A percentile compares a stretch with the other conserved stretches of the same genome.
Evolutionary conservation across 2,329 filamentous ascomycete genomes (phyloP).

Genomic region (Chalaropsis ovoidea): DNA sequence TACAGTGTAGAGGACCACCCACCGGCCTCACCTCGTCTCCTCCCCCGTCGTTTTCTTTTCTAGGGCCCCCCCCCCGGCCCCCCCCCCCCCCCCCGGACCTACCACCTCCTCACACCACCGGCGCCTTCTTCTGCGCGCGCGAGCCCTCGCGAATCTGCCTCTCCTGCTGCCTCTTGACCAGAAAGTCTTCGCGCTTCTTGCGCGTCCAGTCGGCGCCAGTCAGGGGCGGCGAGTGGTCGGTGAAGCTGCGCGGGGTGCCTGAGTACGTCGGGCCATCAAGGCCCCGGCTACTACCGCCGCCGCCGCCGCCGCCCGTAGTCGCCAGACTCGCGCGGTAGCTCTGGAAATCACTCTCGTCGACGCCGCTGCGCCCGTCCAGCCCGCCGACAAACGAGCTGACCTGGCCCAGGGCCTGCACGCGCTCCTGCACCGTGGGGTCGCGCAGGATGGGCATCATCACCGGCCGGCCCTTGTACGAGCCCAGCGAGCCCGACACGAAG

Average conservation of each 20-base stretch:
- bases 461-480: slow-evolving; percentile 46
- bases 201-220: slow-evolving; percentile 32
- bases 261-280: background rate
- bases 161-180: slow-evolving; percentile 23
- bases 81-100: no score
- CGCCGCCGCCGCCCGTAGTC: background rate
- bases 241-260: slow-evolving; percentile 19
- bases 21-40: no score
- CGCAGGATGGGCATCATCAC: slow-evolving; percentile 45
- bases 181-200: slow-evolving; percentile 28
- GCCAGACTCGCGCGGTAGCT: slow-evolving; percentile 37
- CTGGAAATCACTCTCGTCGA: slow-evolving; percentile 39
- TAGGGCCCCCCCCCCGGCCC: no score
- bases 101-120: background rate
- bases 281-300: background rate
- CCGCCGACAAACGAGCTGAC: slow-evolving; percentile 45
- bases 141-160: slow-evolving; percentile 15
- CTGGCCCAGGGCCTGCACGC: slow-evolving; percentile 41
- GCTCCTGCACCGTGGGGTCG: slow-evolving; percentile 40
- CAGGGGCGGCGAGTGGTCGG: background rate
- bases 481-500: slow-evolving; percentile 37
- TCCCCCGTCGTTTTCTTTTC: no score
- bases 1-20: no score
- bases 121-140: slow-evolving; percentile 35
- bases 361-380: slow-evolving; percentile 42